A percentile compares a stretch with the other conserved stretches of the same genome.
phyloP scores from a whole-genome alignment of 2,329 filamentous ascomycete species.

The Sporothrix variecibatus region DNA sequence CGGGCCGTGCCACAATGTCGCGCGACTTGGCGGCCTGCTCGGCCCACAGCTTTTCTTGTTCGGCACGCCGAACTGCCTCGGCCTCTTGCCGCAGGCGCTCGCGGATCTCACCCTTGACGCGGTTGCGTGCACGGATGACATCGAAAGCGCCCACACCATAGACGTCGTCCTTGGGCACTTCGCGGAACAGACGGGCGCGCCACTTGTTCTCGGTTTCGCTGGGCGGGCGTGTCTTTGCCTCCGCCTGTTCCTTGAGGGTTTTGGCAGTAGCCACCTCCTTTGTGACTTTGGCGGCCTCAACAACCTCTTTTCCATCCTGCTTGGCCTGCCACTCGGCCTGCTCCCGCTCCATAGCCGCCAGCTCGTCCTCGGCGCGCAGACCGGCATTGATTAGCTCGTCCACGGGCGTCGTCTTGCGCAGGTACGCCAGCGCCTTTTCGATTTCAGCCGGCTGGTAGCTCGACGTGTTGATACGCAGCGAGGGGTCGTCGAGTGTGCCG shows the following conservation, averaged over 20 bases:
- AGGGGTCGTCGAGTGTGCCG: conserved; percentile 63
- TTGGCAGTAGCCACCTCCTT: conserved; percentile 26
- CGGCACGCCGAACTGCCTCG: conserved; percentile 37
- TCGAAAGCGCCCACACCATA: conserved; percentile 62
- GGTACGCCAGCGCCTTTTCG: conserved; percentile 53
- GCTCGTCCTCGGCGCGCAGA: conserved; percentile 63
- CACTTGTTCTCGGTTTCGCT: conserved; percentile 26
- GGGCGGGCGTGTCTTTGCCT: neutral
- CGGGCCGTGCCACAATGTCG: conserved; percentile 17
- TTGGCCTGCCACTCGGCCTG: conserved; percentile 34
- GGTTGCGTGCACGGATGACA: conserved; percentile 56
- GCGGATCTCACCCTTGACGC: conserved; percentile 51
- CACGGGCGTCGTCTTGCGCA: conserved; percentile 57
- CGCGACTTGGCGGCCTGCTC: conserved; percentile 46
- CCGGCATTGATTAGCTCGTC: conserved; percentile 64
- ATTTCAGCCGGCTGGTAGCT: conserved; percentile 47
- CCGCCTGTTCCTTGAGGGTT: neutral
- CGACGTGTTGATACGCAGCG: conserved; percentile 50
- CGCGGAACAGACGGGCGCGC: conserved; percentile 34
- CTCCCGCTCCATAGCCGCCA: conserved; percentile 51
- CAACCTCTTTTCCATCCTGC: conserved; percentile 33
- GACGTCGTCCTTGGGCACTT: conserved; percentile 45
- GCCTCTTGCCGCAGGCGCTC: conserved; percentile 34
- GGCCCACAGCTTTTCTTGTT: conserved; percentile 29
- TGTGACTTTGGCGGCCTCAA: conserved; percentile 18